phyloP scores from a whole-genome alignment of 371 early-diverging fungal genomes.

The Cokeromyces recurvatus region DNA sequence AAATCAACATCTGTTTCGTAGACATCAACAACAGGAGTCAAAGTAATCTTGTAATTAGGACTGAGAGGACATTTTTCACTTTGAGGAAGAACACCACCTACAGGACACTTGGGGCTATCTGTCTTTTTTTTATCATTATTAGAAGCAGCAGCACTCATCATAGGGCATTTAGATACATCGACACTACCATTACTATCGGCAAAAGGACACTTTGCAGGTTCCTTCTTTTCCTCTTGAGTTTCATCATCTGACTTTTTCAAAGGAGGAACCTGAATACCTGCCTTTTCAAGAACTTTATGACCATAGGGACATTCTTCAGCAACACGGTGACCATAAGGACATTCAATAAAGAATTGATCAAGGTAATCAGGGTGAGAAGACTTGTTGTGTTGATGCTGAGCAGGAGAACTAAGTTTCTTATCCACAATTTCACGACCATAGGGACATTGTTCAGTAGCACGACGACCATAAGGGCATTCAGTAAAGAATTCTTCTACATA shows the following conservation, averaged over 20 bases:
- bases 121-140: not conserved
- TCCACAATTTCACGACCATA: not conserved
- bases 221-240: not conserved
- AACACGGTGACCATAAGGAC: conserved; percentile 6
- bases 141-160: too few relatives aligned
- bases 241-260: not conserved
- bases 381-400: too few relatives aligned
- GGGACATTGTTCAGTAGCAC: not conserved
- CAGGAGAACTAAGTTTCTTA: not conserved
- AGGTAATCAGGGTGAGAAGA: too few relatives aligned
- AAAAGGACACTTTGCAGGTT: conserved; percentile 6
- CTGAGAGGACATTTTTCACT: conserved; percentile 8
- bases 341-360: conserved; percentile 2
- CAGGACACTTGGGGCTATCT: conserved; percentile 4
- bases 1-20: conserved; percentile 9
- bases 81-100: conserved; percentile 9
- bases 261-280: not conserved
- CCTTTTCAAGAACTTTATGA: conserved; percentile 6
- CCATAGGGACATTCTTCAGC: conserved; percentile 6
- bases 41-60: conserved; percentile 4
- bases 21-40: not conserved
- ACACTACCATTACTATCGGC: not conserved
- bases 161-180: conserved; percentile 1
- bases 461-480: conserved; percentile 9
- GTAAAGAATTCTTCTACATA: not conserved